Evolutionary conservation across 2,329 filamentous ascomycete genomes (phyloP).

Genomic region (Cladosporium sphaerospermum): DNA sequence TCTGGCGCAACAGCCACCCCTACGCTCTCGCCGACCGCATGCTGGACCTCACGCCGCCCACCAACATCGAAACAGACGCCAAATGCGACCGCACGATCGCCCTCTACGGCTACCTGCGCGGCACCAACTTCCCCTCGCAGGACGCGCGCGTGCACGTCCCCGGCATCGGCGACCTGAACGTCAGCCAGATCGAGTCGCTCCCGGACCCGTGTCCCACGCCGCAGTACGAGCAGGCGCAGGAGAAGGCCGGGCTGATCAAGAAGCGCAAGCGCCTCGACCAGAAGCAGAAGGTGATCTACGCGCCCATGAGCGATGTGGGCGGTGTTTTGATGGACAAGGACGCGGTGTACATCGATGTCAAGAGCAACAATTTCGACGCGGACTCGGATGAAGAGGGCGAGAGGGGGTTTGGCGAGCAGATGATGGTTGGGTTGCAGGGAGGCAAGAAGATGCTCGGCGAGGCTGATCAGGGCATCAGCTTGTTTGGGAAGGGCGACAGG

Average conservation of each 20-base stretch:
- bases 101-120: conserved; percentile 86
- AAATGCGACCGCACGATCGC: conserved; percentile 89
- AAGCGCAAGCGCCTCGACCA: conserved; percentile 78
- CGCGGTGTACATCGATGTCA: conserved; percentile 81
- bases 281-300: conserved; percentile 93
- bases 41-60: conserved; percentile 89
- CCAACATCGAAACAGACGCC: conserved; percentile 76
- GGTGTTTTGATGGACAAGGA: conserved; percentile 95
- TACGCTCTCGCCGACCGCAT: conserved; percentile 93
- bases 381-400: conserved; percentile 60
- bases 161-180: conserved; percentile 81
- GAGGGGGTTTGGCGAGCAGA: conserved; percentile 87
- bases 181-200: conserved; percentile 75
- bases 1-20: conserved; percentile 95
- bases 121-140: conserved; percentile 84
- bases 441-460: conserved; percentile 77
- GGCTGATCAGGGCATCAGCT: conserved; percentile 71
- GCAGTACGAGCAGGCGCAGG: conserved; percentile 77
- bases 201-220: conserved; percentile 96
- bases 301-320: conserved; percentile 96
- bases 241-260: conserved; percentile 77
- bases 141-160: conserved; percentile 87
- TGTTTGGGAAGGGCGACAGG: conserved; percentile 73
- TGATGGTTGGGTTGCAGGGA: conserved; percentile 83
- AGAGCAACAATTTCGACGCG: conserved; percentile 63